These are phyloP conservation scores for Lippia alba DNA, from an alignment of 305 asterid species.

Conservation along the genomic window DNA sequence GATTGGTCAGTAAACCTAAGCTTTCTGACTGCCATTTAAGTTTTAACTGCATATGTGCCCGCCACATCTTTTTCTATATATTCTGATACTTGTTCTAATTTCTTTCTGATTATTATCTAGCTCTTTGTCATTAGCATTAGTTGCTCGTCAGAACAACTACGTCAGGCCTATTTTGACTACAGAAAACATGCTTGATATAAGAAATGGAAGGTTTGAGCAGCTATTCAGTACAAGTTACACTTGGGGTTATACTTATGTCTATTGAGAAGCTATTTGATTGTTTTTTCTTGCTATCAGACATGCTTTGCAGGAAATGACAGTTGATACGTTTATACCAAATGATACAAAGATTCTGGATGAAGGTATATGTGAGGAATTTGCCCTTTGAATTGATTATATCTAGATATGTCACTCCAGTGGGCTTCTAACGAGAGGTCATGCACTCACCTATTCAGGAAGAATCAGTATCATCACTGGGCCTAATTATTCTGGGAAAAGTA, in stretches of 20 bases:
- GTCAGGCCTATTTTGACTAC: conserved; percentile 88
- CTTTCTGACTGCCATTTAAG: conserved; percentile 31
- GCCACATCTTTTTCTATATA: conserved; percentile 24
- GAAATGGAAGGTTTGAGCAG: conserved; percentile 84
- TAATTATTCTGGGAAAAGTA: conserved; percentile 94
- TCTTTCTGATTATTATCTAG: conserved; percentile 47
- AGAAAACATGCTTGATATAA: conserved; percentile 77
- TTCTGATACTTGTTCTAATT: conserved; percentile 38
- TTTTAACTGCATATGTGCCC: conserved; percentile 25
- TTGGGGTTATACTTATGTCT: conserved; percentile 14
- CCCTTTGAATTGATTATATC: conserved; percentile 32
- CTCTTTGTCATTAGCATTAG: conserved; percentile 77
- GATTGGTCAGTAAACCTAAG: conserved; percentile 71
- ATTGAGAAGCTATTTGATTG: conserved; percentile 27
- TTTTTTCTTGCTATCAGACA: conserved; percentile 60
- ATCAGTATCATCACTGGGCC: conserved; percentile 92
- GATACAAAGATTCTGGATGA: conserved; percentile 81
- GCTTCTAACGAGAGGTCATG: conserved; percentile 34
- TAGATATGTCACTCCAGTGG: conserved; percentile 28
- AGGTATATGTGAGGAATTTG: conserved; percentile 49
- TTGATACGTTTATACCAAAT: conserved; percentile 90
- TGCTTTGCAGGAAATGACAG: conserved; percentile 96
- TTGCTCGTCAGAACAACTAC: conserved; percentile 95
- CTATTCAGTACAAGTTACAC: conserved; percentile 31
- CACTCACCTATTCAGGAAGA: conserved; percentile 61